Base-by-base conservation (phyloP, 139 green algal genomes). In the Chlorella sp. region DNA sequence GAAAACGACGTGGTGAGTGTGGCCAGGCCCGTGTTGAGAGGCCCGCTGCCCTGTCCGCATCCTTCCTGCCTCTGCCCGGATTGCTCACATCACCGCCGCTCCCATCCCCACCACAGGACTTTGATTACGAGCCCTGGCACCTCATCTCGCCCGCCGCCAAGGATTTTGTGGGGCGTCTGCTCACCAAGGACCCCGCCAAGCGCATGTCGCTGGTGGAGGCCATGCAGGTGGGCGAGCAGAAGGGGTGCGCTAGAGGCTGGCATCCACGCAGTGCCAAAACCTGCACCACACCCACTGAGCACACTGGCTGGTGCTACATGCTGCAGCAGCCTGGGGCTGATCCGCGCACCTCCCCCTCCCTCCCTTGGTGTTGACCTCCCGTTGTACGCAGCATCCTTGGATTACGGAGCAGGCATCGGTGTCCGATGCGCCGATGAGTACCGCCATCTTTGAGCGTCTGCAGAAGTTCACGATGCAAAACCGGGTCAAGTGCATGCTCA, bases 351-450 rank as follows among this genome's bases (percentile, higher is more conserved):
- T n/a, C n/a, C n/a, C n/a, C n/a, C n/a, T n/a, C n/a, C n/a, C n/a
- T n/a, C n/a, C n/a, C n/a, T n/a, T n/a, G n/a, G n/a, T n/a, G n/a
- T n/a, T n/a, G n/a, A n/a, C n/a, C n/a, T n/a, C n/a, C n/a, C n/a
- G n/a, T n/a, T n/a, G n/a, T n/a, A n/a, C n/a, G n/a, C n/a, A 8
- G 19, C 81, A 84, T 69, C 81, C 76, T 11, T 86, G 81, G 81
- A 38, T 86, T 9, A 50, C 45, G 2, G 29, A 74, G 8, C 15
- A 56, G 25, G 42, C 40, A 0, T 21, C n/a, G 17, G 67, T 41
- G 25, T 46, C 73, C 41, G 35, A 67, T 23, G 40, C 61, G 38
- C 79, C 56, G 21, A 51, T 84, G n/a, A 72, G 66, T 45, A 58
- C 31, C 5, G 66, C 51, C 19, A 60, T 82, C 48, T 35, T 82